Evolutionary conservation across 2,329 filamentous ascomycete genomes (phyloP).

Genomic region (Paraphoma sp.): DNA sequence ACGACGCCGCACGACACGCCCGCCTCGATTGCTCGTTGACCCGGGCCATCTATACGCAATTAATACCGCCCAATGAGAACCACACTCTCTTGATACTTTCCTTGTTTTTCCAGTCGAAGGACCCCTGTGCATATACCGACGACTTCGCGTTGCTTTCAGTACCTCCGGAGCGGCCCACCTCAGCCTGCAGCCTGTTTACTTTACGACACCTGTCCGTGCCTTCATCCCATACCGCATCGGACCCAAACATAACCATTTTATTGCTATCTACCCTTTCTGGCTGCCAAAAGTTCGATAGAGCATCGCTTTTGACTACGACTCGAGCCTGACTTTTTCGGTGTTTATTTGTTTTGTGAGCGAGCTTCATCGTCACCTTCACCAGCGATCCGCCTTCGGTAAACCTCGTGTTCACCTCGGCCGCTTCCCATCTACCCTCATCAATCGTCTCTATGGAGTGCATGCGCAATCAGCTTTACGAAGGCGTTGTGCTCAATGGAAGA

Average conservation of each 20-base stretch:
- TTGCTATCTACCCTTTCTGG: slow-evolving; percentile 42
- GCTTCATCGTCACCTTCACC: slow-evolving; percentile 22
- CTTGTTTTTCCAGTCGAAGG: slow-evolving; percentile 48
- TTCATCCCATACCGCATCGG: slow-evolving; percentile 24
- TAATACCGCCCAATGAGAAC: slow-evolving; percentile 53
- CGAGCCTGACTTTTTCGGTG: slow-evolving; percentile 24
- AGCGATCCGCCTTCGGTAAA: slow-evolving; percentile 41
- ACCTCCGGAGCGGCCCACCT: slow-evolving; percentile 34
- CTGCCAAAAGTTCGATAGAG: slow-evolving; percentile 49
- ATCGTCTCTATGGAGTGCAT: slow-evolving; percentile 76
- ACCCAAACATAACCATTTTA: slow-evolving; percentile 38
- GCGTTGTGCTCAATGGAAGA: slow-evolving; percentile 83
- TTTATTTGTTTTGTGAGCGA: slow-evolving; percentile 26
- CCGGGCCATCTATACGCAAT: slow-evolving; percentile 47
- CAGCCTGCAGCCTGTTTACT: slow-evolving; percentile 34
- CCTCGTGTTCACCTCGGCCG: slow-evolving; percentile 43
- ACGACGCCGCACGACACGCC: slow-evolving; percentile 31
- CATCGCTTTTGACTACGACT: slow-evolving; percentile 45
- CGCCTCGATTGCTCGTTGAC: slow-evolving; percentile 47
- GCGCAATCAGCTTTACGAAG: slow-evolving; percentile 79
- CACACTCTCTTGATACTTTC: slow-evolving; percentile 53
- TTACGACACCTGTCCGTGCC: slow-evolving; percentile 37
- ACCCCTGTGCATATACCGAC: slow-evolving; percentile 50
- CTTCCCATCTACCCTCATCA: slow-evolving; percentile 21
- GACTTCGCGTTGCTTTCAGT: slow-evolving; percentile 37